A percentile compares a stretch with the other conserved stretches of the same genome.
These are phyloP conservation scores for Tetracentron sinense DNA, from an alignment of 164 flowering plant genomes.

Conservation along the genomic window DNA sequence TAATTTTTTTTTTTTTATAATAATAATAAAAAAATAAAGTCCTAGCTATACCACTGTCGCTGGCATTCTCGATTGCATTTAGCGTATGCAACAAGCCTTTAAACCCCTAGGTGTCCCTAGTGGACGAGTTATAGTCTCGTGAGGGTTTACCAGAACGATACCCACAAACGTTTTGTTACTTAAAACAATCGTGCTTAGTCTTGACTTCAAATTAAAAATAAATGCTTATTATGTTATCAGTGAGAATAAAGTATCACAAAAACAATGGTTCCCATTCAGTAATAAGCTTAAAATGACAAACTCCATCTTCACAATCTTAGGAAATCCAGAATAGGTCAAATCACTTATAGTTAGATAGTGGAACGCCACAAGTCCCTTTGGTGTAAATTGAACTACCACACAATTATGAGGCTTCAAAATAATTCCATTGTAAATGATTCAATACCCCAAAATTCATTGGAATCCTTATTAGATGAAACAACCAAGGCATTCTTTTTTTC, in stretches of 20 bases:
- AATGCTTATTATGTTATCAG: too few relatives aligned
- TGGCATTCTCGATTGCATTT: too few relatives aligned
- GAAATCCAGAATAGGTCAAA: not conserved
- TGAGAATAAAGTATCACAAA: not conserved
- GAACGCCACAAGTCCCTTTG: not conserved
- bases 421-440: not conserved
- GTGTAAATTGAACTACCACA: not conserved
- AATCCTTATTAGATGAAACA: not conserved
- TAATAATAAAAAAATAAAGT: too few relatives aligned
- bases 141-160: too few relatives aligned
- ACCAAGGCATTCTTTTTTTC: not conserved
- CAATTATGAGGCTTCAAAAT: not conserved
- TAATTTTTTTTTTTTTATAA: too few relatives aligned
- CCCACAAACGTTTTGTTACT: too few relatives aligned
- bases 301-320: not conserved
- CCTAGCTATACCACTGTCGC: too few relatives aligned
- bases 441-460: not conserved
- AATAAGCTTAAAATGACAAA: not conserved
- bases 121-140: too few relatives aligned
- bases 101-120: too few relatives aligned
- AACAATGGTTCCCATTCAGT: not conserved
- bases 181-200: too few relatives aligned
- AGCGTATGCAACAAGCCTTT: too few relatives aligned
- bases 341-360: not conserved
- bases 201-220: too few relatives aligned